These are phyloP conservation scores for Fusarium odoratissimum DNA, from an alignment of 2,329 filamentous ascomycete species.

Conservation along the genomic window DNA sequence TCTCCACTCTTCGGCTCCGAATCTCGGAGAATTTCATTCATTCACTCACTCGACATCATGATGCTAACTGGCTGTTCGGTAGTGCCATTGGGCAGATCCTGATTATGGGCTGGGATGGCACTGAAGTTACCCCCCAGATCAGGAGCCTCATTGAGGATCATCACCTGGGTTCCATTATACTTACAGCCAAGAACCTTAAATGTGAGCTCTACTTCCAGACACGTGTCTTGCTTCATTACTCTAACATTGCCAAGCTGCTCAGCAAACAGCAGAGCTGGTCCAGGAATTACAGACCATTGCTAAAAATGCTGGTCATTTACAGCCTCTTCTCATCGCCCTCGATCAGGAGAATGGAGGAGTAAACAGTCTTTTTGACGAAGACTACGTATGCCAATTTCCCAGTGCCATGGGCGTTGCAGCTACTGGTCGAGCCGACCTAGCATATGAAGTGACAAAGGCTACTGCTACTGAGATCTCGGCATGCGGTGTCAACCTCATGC, in stretches of 20 bases:
- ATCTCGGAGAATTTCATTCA: conserved; percentile 17
- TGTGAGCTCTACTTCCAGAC: conserved; percentile 62
- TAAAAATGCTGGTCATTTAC: conserved; percentile 87
- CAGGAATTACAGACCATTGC: conserved; percentile 94
- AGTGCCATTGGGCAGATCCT: conserved; percentile 81
- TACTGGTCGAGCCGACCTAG: conserved; percentile 84
- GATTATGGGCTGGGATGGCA: conserved; percentile 89
- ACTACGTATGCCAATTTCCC: conserved; percentile 95
- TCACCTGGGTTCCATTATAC: conserved; percentile 87
- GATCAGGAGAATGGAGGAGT: conserved; percentile 99
- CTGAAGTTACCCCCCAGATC: conserved; percentile 85
- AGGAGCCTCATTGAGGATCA: conserved; percentile 82
- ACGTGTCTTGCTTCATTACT: conserved; percentile 41
- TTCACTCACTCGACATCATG: neutral
- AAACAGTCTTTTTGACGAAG: conserved; percentile 95
- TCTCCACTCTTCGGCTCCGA: conserved; percentile 39
- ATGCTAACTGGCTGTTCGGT: conserved; percentile 45
- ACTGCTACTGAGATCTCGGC: conserved; percentile 93
- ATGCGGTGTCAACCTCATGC: conserved; percentile 94
- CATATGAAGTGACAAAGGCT: conserved; percentile 90
- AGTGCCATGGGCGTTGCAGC: conserved; percentile 98
- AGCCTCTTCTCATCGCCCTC: conserved; percentile 88
- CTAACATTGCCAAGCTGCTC: conserved; percentile 72
- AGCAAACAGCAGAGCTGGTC: conserved; percentile 88
- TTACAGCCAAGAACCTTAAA: conserved; percentile 88